A percentile compares a stretch with the other conserved stretches of the same genome.
Conservation (phyloP, 1,284 basidiomycete species). For the Mycosarcoma maydis region DNA sequence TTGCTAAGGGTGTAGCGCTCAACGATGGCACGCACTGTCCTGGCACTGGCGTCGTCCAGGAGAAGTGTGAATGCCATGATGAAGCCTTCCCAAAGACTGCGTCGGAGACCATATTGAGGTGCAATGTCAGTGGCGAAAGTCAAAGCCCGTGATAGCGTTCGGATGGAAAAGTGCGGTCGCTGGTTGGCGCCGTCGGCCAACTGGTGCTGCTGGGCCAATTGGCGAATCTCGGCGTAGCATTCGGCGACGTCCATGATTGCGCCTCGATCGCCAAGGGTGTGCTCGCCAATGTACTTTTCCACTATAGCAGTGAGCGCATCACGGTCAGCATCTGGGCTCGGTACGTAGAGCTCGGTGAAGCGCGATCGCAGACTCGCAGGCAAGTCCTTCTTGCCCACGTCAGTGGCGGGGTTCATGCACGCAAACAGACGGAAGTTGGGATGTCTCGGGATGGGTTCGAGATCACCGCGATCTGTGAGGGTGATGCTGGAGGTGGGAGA, state of each 20-base stretch:
- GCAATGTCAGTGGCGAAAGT: conserved; percentile 89
- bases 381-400: conserved; percentile 97
- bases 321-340: conserved; percentile 88
- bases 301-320: conserved; percentile 91
- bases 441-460: conserved; percentile 89
- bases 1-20: conserved; percentile 83
- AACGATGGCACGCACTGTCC: conserved; percentile 76
- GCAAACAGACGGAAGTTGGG: conserved; percentile 95
- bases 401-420: conserved; percentile 99
- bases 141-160: conserved; percentile 89
- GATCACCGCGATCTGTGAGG: conserved; percentile 89
- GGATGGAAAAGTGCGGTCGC: conserved; percentile 96
- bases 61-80: conserved; percentile 98
- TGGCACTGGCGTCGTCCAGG: conserved; percentile 80
- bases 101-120: conserved; percentile 76
- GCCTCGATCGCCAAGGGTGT: conserved; percentile 84
- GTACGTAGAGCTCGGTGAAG: conserved; percentile 95
- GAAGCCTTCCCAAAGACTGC: conserved; percentile 94
- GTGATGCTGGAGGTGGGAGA: conserved; percentile 88
- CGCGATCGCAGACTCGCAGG: conserved; percentile 87
- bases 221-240: conserved; percentile 85
- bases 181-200: conserved; percentile 94
- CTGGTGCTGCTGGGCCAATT: conserved; percentile 79
- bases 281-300: conserved; percentile 86
- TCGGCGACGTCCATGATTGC: conserved; percentile 90